A percentile compares a stretch with the other conserved stretches of the same genome.
These are phyloP conservation scores for Aspergillus mulundensis DNA, from an alignment of 495 filamentous ascomycete genomes.

Conservation along the genomic window DNA sequence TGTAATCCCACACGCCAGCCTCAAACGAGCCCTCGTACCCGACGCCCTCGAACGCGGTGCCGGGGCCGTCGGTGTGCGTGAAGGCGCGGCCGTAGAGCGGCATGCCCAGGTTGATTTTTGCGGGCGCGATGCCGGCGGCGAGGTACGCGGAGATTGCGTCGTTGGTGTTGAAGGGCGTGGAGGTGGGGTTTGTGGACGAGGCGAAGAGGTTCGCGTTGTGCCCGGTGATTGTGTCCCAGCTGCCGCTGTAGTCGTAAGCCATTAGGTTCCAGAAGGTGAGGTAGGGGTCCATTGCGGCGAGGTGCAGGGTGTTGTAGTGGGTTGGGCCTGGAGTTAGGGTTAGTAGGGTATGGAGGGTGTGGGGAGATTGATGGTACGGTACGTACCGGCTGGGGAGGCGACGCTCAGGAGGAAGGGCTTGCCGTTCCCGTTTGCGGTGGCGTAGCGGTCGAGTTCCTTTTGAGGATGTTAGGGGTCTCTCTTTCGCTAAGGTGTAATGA, in stretches of 20 bases:
- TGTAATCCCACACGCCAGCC: constrained; percentile 77
- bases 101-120: constrained; percentile 79
- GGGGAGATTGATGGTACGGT: not conserved
- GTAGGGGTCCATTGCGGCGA: constrained; percentile 63
- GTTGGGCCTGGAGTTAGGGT: constrained; percentile 28
- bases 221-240: constrained; percentile 65
- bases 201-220: constrained; percentile 76
- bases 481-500: not conserved
- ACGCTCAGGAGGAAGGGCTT: constrained; percentile 67
- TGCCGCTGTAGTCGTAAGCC: constrained; percentile 77
- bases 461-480: constrained; percentile 5
- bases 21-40: constrained; percentile 63
- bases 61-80: constrained; percentile 64
- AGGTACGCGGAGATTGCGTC: constrained; percentile 58
- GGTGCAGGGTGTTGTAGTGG: constrained; percentile 63
- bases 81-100: constrained; percentile 88
- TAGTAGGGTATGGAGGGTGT: not conserved
- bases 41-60: constrained; percentile 61
- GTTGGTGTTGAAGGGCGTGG: constrained; percentile 53
- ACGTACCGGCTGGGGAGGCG: constrained; percentile 51
- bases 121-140: constrained; percentile 44
- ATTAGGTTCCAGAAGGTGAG: constrained; percentile 76
- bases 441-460: constrained; percentile 60
- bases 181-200: constrained; percentile 45
- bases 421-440: constrained; percentile 37